Conservation (phyloP, 495 filamentous ascomycete genomes). For the Penicillium angulare region DNA sequence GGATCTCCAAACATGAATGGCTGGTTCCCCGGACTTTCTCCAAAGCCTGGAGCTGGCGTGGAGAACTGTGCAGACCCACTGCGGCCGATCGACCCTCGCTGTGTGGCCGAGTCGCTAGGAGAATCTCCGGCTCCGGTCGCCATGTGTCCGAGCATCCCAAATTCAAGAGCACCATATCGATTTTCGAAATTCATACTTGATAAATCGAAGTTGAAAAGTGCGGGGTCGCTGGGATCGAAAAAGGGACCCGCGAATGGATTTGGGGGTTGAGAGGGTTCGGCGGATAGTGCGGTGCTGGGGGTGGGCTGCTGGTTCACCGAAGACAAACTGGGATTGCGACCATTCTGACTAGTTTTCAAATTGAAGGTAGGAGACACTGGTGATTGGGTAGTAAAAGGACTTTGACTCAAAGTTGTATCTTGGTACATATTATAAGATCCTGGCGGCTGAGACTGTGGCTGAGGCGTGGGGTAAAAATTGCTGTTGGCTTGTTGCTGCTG, state of each 20-base stretch:
- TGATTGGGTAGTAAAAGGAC: conserved; percentile 62
- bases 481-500: conserved; percentile 26
- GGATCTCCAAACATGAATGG: conserved; percentile 51
- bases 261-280: conserved; percentile 30
- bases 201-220: conserved; percentile 89
- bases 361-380: conserved; percentile 69
- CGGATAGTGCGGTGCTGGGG: conserved; percentile 33
- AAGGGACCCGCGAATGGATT: conserved; percentile 57
- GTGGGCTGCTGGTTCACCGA: conserved; percentile 32
- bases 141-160: conserved; percentile 93
- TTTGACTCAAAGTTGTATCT: conserved; percentile 39
- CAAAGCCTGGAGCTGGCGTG: conserved; percentile 38
- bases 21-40: conserved; percentile 45
- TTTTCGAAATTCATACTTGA: conserved; percentile 94
- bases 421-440: conserved; percentile 43
- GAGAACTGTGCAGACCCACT: conserved; percentile 49
- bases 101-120: conserved; percentile 59
- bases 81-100: conserved; percentile 47
- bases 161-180: conserved; percentile 89
- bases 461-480: conserved; percentile 10
- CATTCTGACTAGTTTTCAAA: conserved; percentile 36
- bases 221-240: conserved; percentile 88
- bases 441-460: conserved; percentile 25
- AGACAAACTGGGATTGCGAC: conserved; percentile 40
- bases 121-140: conserved; percentile 80